phyloP scores from a whole-genome alignment of 164 flowering plant species.

The Nymphaea colorata region DNA sequence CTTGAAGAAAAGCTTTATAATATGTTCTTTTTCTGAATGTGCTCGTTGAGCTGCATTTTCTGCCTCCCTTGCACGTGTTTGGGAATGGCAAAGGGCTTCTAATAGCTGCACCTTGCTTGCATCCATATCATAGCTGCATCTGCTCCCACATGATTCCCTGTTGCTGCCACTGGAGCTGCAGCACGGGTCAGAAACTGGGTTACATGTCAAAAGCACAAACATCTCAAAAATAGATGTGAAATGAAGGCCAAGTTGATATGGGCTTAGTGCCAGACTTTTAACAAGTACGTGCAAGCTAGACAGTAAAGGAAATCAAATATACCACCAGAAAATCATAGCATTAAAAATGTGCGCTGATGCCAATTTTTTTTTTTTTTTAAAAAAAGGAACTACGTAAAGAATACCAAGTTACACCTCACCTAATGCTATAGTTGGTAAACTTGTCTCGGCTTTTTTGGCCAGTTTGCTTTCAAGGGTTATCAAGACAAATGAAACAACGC shows the following conservation, averaged over 20 bases:
- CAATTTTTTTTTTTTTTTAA: too few species aligned
- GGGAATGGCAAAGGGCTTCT: slow-evolving; percentile 91
- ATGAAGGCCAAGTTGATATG: not conserved
- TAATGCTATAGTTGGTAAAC: too few species aligned
- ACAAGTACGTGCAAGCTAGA: too few species aligned
- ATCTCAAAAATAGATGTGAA: not conserved
- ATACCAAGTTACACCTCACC: too few species aligned
- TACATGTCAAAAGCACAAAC: not conserved
- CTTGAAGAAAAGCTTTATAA: slow-evolving; percentile 62
- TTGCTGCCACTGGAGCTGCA: not conserved
- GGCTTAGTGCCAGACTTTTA: too few species aligned
- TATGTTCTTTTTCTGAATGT: slow-evolving; percentile 63
- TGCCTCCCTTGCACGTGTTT: slow-evolving; percentile 93
- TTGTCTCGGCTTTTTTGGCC: too few species aligned
- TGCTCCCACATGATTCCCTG: not conserved
- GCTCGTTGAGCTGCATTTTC: slow-evolving; percentile 73
- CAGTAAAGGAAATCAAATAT: too few species aligned
- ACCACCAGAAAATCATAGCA: too few species aligned
- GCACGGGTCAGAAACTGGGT: not conserved
- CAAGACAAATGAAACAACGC: too few species aligned
- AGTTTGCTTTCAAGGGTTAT: too few species aligned
- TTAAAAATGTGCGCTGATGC: too few species aligned
- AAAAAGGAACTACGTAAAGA: too few species aligned
- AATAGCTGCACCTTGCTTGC: slow-evolving; percentile 53
- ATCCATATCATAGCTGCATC: slow-evolving; percentile 13